Evolutionary conservation across 495 filamentous ascomycete genomes (phyloP), one percentile per base, ranked within the genome.

Genomic region (Penicillium odoratum): DNA sequence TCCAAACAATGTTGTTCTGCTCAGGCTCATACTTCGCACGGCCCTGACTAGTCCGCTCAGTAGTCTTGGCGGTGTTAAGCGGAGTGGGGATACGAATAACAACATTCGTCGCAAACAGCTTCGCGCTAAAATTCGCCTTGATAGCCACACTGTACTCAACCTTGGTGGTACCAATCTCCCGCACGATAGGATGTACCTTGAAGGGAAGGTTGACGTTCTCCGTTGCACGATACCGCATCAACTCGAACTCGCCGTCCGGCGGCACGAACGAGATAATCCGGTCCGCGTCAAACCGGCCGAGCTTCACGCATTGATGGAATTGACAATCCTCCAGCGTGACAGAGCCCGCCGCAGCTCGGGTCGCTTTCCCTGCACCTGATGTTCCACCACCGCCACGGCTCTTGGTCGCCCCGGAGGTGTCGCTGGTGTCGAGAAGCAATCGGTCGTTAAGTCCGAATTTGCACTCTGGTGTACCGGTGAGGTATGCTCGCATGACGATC

Each of bases 171-270:
- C 93, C 92, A 51, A 97, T 83, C 71, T 99, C 95, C 68, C 96
- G 95, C 65, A 99, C 94, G 65, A 97, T 99, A 59, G 93, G 93
- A 69, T 98, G 95, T 52, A 99, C 92, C 72, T 96, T 97, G 83
- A 99, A 99, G 7, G 95, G 95, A 15, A 99, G 81, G 70, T 99
- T 99, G 69, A 99, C 93, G 68, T 99, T 98, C 72, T 99, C 95
- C 21, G 94, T 98, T n/a, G 95, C 93, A 60, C 95, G 91, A 77
- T 99, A 99, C 21, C 92, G 88, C 95, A 99, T 99, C 55, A 99
- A 83, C 78, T 99, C 95, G 74, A 99, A 99, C 65, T 97, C 93
- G 60, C 95, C 95, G 75, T 99, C 95, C 28, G 95, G 95, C 36
- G 95, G 95, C 34, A 99, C 86, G 74, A 99, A 99, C 25, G 88